These are phyloP conservation scores for Chaetomiaceae sp. DNA, from an alignment of 2,329 filamentous ascomycete species.

Conservation along the genomic window DNA sequence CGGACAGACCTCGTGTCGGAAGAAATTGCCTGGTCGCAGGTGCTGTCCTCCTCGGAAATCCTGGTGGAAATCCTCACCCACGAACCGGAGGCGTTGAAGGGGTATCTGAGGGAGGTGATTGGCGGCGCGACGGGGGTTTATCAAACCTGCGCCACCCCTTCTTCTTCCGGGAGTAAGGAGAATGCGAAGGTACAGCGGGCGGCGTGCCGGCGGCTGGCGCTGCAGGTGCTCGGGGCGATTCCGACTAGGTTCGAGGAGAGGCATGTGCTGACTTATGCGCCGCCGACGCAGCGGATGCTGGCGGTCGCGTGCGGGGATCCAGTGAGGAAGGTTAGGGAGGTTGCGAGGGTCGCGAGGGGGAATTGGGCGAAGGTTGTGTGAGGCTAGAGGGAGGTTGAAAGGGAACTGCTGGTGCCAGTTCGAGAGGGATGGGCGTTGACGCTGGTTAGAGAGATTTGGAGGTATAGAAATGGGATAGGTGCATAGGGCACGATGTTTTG, in stretches of 20 bases:
- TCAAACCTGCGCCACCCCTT: slow-evolving; percentile 20
- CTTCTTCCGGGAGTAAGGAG: no score
- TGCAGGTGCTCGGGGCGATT: slow-evolving; percentile 46
- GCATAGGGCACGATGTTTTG: no score
- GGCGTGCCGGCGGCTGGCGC: slow-evolving; percentile 42
- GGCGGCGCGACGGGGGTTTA: slow-evolving; percentile 40
- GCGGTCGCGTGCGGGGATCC: slow-evolving; percentile 49
- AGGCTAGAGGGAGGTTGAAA: slow-evolving; percentile 16
- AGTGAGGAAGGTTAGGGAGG: slow-evolving; percentile 48
- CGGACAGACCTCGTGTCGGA: slow-evolving; percentile 33
- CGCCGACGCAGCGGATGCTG: slow-evolving; percentile 44
- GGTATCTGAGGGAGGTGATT: slow-evolving; percentile 48
- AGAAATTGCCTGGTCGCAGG: slow-evolving; percentile 32
- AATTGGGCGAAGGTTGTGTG: slow-evolving; percentile 43
- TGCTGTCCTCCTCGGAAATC: slow-evolving; percentile 45
- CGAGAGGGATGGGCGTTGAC: no score
- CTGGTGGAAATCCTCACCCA: slow-evolving; percentile 45
- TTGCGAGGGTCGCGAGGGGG: slow-evolving; percentile 45
- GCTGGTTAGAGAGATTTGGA: no score
- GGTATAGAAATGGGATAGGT: no score
- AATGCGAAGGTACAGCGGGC: no score
- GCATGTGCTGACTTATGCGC: slow-evolving; percentile 42
- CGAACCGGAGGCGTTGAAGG: slow-evolving; percentile 42
- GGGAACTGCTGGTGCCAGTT: not conserved
- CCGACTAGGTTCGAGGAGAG: slow-evolving; percentile 46